A percentile compares a stretch with the other conserved stretches of the same genome.
Evolutionary conservation across 495 filamentous ascomycete species (phyloP).

Genomic region (Talaromyces ruber): DNA sequence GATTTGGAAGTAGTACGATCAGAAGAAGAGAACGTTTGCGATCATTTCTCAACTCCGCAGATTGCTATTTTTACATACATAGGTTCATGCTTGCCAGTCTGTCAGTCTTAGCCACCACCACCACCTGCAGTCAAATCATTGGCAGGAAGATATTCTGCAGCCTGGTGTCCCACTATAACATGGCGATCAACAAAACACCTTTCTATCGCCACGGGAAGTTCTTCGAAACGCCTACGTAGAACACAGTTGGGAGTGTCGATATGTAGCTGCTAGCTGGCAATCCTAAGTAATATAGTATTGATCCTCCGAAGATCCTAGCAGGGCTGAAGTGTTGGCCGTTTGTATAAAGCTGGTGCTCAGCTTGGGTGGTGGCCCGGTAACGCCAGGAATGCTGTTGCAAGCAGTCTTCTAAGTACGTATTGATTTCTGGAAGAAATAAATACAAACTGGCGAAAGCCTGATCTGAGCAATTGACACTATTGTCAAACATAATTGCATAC

Average conservation of each 20-base stretch:
- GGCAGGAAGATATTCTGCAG: not conserved
- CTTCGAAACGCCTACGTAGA: not conserved
- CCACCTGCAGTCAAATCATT: not conserved
- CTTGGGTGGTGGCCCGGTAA: not conserved
- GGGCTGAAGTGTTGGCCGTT: not conserved
- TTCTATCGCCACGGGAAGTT: not conserved
- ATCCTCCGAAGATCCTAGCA: not conserved
- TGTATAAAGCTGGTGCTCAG: not conserved
- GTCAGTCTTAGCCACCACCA: too few relatives aligned
- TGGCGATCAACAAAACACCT: not conserved
- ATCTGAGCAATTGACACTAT: not conserved
- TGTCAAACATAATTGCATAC: not conserved
- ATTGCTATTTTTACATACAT: not conserved
- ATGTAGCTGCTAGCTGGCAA: not conserved
- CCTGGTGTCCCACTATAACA: not conserved
- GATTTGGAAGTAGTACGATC: not conserved
- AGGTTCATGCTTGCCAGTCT: not conserved
- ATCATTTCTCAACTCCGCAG: not conserved
- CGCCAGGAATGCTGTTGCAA: not conserved
- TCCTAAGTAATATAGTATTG: not conserved
- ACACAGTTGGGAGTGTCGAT: too few relatives aligned
- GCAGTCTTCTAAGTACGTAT: not conserved
- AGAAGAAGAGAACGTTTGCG: not conserved
- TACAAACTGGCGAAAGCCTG: not conserved
- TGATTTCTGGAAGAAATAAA: not conserved